Percentiles rank a stretch among this genome's conserved stretches.
Conservation (phyloP, 345 rosid genomes). For the Crucihimalaya himalaica region DNA sequence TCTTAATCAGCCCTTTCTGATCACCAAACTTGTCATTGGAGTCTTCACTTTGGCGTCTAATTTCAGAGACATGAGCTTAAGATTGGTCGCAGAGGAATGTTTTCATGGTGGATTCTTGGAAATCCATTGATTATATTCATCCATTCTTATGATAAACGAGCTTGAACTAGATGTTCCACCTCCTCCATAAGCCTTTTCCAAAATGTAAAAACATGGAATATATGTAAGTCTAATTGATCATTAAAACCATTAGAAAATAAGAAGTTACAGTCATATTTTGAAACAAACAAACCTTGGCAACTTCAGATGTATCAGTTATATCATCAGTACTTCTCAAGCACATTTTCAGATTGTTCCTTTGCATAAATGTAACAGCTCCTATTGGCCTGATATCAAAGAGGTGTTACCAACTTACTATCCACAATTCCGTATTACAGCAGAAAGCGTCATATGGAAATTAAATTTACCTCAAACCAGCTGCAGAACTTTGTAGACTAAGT, state of each 20-base stretch:
- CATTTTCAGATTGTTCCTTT: conserved; percentile 78
- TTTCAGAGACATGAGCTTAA: not conserved
- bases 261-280: not conserved
- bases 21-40: not conserved
- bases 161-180: conserved; percentile 74
- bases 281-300: conserved; percentile 65
- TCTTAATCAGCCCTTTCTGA: not conserved
- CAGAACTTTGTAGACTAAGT: conserved; percentile 75
- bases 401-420: not conserved
- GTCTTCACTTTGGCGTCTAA: not conserved
- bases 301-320: conserved; percentile 70
- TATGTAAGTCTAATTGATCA: not conserved
- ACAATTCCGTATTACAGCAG: not conserved
- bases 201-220: not conserved
- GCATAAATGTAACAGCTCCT: conserved; percentile 78
- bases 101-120: conserved; percentile 37
- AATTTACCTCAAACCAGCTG: conserved; percentile 70
- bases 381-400: conserved; percentile 60
- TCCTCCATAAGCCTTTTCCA: conserved; percentile 83
- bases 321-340: conserved; percentile 73
- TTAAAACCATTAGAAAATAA: not conserved
- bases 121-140: conserved; percentile 77
- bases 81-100: not conserved
- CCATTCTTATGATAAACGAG: conserved; percentile 90
- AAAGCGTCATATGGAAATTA: not conserved